Evolutionary conservation across 768 basidiomycete species (phyloP).

Genomic region (Auricularia sp.): DNA sequence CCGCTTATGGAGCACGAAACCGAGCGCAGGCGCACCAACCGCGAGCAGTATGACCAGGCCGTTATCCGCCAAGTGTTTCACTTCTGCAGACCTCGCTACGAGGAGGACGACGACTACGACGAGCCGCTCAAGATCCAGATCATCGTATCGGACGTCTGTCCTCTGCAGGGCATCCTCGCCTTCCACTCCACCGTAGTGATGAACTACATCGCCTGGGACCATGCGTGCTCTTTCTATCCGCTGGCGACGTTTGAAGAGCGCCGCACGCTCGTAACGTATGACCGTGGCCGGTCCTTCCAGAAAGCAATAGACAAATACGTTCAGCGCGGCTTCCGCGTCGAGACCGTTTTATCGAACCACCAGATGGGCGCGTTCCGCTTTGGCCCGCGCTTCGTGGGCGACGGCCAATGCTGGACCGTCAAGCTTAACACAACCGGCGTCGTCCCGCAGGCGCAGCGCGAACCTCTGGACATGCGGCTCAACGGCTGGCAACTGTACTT

Average conservation of each 20-base stretch:
- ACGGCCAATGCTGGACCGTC: background rate
- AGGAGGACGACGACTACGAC: no score
- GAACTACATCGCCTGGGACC: constrained; percentile 33
- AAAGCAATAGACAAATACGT: constrained; percentile 22
- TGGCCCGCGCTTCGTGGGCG: background rate
- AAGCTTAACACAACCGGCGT: background rate
- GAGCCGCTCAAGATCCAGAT: no score
- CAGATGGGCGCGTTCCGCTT: background rate
- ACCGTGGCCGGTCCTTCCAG: background rate
- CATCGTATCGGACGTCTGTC: background rate
- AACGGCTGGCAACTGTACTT: no score
- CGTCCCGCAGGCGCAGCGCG: no score
- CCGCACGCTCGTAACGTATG: constrained; percentile 14
- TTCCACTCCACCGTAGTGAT: constrained; percentile 27
- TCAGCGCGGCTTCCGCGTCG: constrained; percentile 27
- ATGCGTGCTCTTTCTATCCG: constrained; percentile 34
- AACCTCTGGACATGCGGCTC: no score
- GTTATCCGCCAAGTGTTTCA: no score
- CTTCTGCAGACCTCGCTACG: no score
- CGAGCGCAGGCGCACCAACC: no score
- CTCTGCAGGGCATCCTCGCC: background rate
- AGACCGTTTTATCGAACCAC: background rate
- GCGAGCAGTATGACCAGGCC: no score
- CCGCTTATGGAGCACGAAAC: no score
- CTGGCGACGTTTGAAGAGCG: constrained; percentile 28